Conservation (phyloP, 2,329 filamentous ascomycete species). For the Aspergillaceae sp. region DNA sequence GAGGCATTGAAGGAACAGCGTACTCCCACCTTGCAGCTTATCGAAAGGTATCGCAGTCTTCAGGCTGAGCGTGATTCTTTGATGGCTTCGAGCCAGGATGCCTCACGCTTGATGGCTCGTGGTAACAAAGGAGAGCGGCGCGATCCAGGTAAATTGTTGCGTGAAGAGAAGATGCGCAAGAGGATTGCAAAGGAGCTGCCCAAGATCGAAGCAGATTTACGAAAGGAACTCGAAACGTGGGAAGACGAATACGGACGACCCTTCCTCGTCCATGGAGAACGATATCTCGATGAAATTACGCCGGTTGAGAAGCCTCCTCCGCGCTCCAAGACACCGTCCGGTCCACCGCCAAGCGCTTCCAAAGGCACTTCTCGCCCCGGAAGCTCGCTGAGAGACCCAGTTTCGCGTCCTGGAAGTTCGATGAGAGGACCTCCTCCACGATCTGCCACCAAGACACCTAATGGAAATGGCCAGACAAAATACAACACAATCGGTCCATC, state of each 20-base stretch:
- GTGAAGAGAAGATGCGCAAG: constrained; percentile 98
- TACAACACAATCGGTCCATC: constrained; percentile 29
- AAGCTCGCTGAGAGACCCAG: constrained; percentile 11
- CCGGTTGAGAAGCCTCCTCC: constrained; percentile 59
- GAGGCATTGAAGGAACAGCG: constrained; percentile 80
- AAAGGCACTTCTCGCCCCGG: constrained; percentile 25
- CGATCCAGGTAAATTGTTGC: constrained; percentile 83
- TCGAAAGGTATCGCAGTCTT: constrained; percentile 75
- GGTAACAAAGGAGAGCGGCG: constrained; percentile 89
- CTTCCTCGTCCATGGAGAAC: constrained; percentile 85
- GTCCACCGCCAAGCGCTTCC: constrained; percentile 18
- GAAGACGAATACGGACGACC: constrained; percentile 90
- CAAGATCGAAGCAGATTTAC: constrained; percentile 78
- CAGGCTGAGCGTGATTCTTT: constrained; percentile 82
- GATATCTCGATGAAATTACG: constrained; percentile 77
- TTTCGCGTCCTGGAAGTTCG: constrained; percentile 24
- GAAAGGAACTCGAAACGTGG: constrained; percentile 72
- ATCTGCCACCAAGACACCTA: constrained; percentile 41
- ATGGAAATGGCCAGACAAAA: constrained; percentile 30
- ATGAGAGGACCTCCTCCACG: constrained; percentile 36
- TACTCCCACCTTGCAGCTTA: constrained; percentile 68
- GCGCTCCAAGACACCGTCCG: constrained; percentile 39
- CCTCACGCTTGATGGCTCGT: constrained; percentile 82
- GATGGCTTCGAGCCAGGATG: constrained; percentile 84
- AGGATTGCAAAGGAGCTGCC: constrained; percentile 91